Evolutionary conservation across 2,329 filamentous ascomycete species (phyloP), one percentile per base, ranked within the genome.

Genomic region (Calonectria ilicicola): DNA sequence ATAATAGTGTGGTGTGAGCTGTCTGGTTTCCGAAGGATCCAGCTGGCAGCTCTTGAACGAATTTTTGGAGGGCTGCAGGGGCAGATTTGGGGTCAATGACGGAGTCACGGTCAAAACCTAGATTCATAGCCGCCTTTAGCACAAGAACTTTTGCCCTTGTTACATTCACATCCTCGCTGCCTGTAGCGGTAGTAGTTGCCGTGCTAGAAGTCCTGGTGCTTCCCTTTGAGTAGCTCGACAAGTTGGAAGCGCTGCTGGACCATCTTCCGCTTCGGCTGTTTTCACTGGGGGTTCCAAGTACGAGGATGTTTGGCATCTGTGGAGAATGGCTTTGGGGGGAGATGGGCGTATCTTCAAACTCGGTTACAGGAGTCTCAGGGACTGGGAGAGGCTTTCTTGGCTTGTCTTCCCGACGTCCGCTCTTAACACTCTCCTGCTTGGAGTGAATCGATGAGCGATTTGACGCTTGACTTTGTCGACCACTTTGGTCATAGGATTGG

Each of bases 291-390:
- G 95, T 93, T 3, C 95, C 95, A 0, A 98, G 89, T 0, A 98
- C 93, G 65, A 98, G 89, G 77, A 98, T 98, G 80, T 98, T 97
- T 7, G 95, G 96, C 67, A 95, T 90, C 46, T 92, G 92, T 0
- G 93, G 91, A 9, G 90, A 93, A 53, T 93, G 91, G 76, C 94
- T 94, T 69, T 96, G 94, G 0, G 94, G 93, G 0, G 95, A 97
- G 51, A 95, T 91, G 5, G 94, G 93, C 0, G 93, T 95, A 81
- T 98, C 96, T 82, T 98, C 96, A 78, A 98, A 98, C 77, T 98
- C 95, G 5, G 96, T 98, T 0, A 96, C 96, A 0, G 96, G 96
- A 0, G 96, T 98, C 84, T 98, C 96, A 1, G 96, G 96, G 5
- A 92, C 89, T 2, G 85, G 84, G 3, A 83, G 84, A 21, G 84